Base-by-base conservation (phyloP, 2,329 filamentous ascomycete species). In the Simplicillium sp. region DNA sequence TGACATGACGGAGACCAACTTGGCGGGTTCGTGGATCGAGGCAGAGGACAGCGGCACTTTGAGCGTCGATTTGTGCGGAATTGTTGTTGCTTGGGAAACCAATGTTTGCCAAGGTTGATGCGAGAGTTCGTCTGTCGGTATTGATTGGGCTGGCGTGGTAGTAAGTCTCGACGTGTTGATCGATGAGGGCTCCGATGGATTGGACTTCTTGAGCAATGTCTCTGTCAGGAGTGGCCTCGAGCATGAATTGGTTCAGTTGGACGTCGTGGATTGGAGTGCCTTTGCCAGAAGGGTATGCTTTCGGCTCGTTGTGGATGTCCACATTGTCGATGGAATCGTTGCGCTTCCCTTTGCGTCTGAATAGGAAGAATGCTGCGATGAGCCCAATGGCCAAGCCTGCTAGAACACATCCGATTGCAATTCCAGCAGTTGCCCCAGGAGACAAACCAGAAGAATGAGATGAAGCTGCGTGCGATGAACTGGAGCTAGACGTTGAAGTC, bases 131-230 rank as follows among this genome's bases (percentile, higher is more conserved):
- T 1, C 37, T 8, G 41, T 47, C 49, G 4, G 36, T 33, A 1
- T 50, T 42, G 4, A 60, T 43, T 1, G 51, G 51, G 0, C 54
- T 44, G 1, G 46, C 36, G 40, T 64, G 61, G 38, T 68, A 68
- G 38, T 66, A 48, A 39, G 51, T 58, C 40, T 66, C 56, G 32
- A 65, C 59, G 44, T 70, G 66, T 31, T 62, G 55, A 20, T 58
- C 53, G 11, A 68, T 55, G 5, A 66, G 54, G 5, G 56, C 49
- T 2, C 53, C 52, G 3, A 68, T 41, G 1, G 59, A 52, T 4
- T 51, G 46, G 6, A 67, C 43, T 35, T 65, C 61, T 4, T 44
- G 34, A 4, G 46, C 44, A 8, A 67, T 56, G 3, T 60, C 54
- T n/a, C 54, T 50, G 42, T 68, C 63, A 0, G 64, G 54, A 1